Evolutionary conservation across 192 early-diverging fungal genomes (phyloP).

Genomic region (Coemansia sp.): DNA sequence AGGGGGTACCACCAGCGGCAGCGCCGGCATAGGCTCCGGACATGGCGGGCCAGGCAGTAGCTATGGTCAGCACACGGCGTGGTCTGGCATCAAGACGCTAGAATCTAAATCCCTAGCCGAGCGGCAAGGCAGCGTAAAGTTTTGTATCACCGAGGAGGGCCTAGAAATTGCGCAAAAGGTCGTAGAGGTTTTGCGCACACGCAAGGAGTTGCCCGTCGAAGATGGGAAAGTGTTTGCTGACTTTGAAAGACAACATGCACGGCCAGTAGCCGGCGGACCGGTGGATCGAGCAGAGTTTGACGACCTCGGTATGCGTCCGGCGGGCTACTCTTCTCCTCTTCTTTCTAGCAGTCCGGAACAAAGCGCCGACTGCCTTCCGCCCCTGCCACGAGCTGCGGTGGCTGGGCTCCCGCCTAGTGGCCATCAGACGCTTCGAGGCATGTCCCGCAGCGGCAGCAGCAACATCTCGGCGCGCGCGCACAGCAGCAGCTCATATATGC

Average conservation of each 20-base stretch:
- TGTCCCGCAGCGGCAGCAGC: background rate
- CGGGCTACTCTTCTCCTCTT: background rate
- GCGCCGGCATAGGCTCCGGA: slow-evolving; percentile 53
- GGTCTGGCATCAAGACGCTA: slow-evolving; percentile 78
- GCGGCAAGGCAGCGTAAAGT: slow-evolving; percentile 63
- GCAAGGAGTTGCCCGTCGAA: slow-evolving; percentile 28
- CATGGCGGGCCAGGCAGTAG: slow-evolving; percentile 7
- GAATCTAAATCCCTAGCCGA: slow-evolving; percentile 69
- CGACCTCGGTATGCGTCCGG: background rate
- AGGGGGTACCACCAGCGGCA: slow-evolving; percentile 14
- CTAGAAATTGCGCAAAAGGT: slow-evolving; percentile 60
- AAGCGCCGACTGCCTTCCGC: background rate
- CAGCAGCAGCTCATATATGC: slow-evolving; percentile 4
- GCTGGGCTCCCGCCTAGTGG: background rate
- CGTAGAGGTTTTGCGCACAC: slow-evolving; percentile 31
- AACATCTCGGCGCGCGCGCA: slow-evolving; percentile 1
- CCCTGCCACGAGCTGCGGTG: background rate
- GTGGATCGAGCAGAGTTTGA: background rate
- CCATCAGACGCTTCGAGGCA: background rate
- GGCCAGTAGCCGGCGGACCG: background rate
- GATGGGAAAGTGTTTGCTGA: slow-evolving; percentile 18
- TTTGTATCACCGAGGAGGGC: slow-evolving; percentile 75
- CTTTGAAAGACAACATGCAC: slow-evolving; percentile 6
- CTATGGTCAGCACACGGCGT: slow-evolving; percentile 68
- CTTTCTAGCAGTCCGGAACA: background rate